These are phyloP conservation scores for Botryosphaeria dothidea DNA, from an alignment of 2,329 filamentous ascomycete genomes.

Conservation along the genomic window DNA sequence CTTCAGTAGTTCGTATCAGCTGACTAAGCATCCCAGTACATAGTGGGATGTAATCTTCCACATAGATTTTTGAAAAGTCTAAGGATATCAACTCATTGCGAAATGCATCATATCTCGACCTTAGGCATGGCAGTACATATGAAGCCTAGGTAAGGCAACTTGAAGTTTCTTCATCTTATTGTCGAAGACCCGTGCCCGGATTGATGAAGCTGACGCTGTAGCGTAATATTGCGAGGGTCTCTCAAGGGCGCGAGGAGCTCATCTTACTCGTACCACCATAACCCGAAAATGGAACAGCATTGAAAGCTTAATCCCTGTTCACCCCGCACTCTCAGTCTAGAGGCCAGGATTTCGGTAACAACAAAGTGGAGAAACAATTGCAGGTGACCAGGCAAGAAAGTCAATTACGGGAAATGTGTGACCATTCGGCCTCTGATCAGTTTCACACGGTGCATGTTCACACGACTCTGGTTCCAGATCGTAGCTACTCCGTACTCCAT, in stretches of 20 bases:
- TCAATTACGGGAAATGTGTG: neutral
- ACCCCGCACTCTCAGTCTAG: neutral
- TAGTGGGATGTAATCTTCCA: neutral
- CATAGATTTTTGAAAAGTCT: no score
- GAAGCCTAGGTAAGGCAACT: no score
- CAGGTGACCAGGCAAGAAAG: neutral
- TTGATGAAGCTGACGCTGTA: no score
- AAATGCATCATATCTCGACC: no score
- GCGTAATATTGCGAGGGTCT: no score
- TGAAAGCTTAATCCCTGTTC: constrained; percentile 15
- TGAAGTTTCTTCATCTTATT: no score
- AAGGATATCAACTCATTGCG: no score
- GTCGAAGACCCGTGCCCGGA: no score
- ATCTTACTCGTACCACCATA: neutral
- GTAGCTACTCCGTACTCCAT: constrained; percentile 6
- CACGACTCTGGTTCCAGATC: neutral
- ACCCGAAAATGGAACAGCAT: neutral
- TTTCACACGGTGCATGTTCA: neutral
- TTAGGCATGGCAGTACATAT: no score
- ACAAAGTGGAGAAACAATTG: neutral
- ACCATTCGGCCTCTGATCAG: neutral
- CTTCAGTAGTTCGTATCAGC: neutral
- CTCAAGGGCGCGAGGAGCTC: neutral
- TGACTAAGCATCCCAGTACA: neutral
- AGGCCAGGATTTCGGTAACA: neutral